phyloP scores from a whole-genome alignment of 345 rosid genomes.

The Boechera retrofracta region DNA sequence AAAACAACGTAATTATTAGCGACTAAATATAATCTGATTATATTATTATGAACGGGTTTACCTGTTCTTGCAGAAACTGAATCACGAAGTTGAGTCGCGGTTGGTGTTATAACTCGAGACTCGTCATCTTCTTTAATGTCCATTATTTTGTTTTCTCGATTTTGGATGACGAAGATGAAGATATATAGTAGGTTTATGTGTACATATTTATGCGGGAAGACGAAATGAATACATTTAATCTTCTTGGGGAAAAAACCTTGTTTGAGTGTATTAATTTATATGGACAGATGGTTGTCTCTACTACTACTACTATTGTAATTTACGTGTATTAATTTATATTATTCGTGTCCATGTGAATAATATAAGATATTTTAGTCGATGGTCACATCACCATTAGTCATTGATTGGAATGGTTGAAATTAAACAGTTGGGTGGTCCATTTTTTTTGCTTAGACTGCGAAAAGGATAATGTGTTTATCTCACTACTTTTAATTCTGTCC shows the following conservation, averaged over 20 bases:
- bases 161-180: not conserved
- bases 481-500: slow-evolving; percentile 15
- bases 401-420: not conserved
- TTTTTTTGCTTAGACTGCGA: not conserved
- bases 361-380: slow-evolving; percentile 1
- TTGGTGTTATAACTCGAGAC: slow-evolving; percentile 25
- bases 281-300: not conserved
- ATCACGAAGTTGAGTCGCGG: slow-evolving; percentile 28
- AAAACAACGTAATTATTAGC: slow-evolving; percentile 2
- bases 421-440: slow-evolving; percentile 10
- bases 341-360: slow-evolving; percentile 25
- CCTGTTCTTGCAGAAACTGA: slow-evolving; percentile 36
- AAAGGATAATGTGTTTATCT: slow-evolving; percentile 3
- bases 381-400: slow-evolving; percentile 27
- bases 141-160: slow-evolving; percentile 17
- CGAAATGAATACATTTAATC: slow-evolving; percentile 9
- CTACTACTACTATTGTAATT: not conserved
- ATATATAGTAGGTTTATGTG: not conserved
- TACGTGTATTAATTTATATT: not conserved
- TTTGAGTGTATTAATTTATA: not conserved
- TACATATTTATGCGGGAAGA: slow-evolving; percentile 20
- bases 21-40: slow-evolving; percentile 1
- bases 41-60: not conserved
- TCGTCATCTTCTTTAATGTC: slow-evolving; percentile 13
- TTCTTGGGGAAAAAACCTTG: slow-evolving; percentile 25